A percentile compares a stretch with the other conserved stretches of the same genome.
Evolutionary conservation across 148 eudicot species (phyloP).

Genomic region (Euryodendron excelsum): DNA sequence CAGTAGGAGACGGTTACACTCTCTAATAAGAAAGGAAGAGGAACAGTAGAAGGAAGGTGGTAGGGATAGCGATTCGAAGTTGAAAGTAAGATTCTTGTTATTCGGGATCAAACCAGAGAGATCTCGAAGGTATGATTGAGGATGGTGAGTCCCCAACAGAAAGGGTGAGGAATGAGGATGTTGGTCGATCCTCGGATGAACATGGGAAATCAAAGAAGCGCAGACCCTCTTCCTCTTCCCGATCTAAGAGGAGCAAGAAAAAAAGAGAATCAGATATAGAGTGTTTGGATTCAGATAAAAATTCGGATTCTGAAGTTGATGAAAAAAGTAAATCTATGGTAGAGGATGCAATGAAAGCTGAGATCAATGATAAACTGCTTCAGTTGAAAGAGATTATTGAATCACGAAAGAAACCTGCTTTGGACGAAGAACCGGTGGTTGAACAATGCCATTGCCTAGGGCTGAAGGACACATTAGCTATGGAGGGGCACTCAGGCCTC

Average conservation of each 20-base stretch:
- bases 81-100: too few relatives aligned
- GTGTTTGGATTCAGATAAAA: slow-evolving; percentile 18
- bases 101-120: too few relatives aligned
- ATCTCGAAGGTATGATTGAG: too few relatives aligned
- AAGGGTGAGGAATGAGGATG: slow-evolving; percentile 31
- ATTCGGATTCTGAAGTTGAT: slow-evolving; percentile 30
- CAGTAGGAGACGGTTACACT: slow-evolving; percentile 25
- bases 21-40: slow-evolving; percentile 33
- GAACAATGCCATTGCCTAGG: slow-evolving; percentile 82
- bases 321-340: slow-evolving; percentile 21
- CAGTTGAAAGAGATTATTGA: slow-evolving; percentile 59
- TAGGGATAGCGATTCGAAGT: slow-evolving; percentile 16
- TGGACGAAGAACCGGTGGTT: slow-evolving; percentile 57
- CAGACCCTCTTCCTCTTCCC: slow-evolving; percentile 26
- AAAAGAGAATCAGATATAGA: slow-evolving; percentile 32
- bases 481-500: slow-evolving; percentile 98
- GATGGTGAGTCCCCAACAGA: too few relatives aligned
- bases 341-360: slow-evolving; percentile 32
- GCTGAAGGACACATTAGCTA: slow-evolving; percentile 97
- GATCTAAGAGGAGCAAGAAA: slow-evolving; percentile 37
- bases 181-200: slow-evolving; percentile 12
- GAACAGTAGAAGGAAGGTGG: slow-evolving; percentile 31
- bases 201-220: slow-evolving; percentile 25
- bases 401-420: slow-evolving; percentile 41
- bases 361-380: slow-evolving; percentile 40